phyloP scores from a whole-genome alignment of 164 flowering plant genomes.

The Buxus sempervirens region DNA sequence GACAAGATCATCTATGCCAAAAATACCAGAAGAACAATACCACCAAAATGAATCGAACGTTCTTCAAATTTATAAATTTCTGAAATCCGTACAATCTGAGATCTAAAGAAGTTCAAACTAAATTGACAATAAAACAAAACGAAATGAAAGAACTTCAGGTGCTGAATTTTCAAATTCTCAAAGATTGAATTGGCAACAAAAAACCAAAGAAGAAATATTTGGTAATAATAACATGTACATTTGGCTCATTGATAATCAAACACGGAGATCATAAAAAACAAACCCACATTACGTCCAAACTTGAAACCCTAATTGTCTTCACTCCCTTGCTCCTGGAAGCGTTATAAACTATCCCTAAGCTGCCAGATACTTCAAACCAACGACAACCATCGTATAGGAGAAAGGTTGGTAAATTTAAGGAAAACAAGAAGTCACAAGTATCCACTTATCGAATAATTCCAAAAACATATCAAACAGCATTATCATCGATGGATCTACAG shows the following conservation, averaged over 20 bases:
- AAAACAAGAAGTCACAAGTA: background rate
- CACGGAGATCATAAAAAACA: background rate
- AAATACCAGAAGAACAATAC: background rate
- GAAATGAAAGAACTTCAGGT: background rate
- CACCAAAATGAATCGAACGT: background rate
- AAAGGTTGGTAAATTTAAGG: background rate
- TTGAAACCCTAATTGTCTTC: background rate
- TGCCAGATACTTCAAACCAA: background rate
- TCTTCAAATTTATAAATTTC: background rate
- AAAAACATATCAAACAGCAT: constrained; percentile 5
- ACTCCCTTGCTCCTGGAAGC: background rate
- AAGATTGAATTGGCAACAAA: background rate
- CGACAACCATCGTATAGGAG: background rate
- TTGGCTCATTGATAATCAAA: background rate
- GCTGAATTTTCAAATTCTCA: background rate
- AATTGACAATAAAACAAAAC: too few species aligned
- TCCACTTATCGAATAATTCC: background rate
- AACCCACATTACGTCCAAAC: background rate
- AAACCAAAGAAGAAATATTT: background rate
- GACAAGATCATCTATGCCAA: background rate
- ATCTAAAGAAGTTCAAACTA: background rate
- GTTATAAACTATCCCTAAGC: background rate
- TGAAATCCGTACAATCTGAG: background rate
- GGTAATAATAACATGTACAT: background rate
- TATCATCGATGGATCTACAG: constrained; percentile 9